Evolutionary conservation across 2,329 filamentous ascomycete species (phyloP).

Genomic region (Orbilia quercus): DNA sequence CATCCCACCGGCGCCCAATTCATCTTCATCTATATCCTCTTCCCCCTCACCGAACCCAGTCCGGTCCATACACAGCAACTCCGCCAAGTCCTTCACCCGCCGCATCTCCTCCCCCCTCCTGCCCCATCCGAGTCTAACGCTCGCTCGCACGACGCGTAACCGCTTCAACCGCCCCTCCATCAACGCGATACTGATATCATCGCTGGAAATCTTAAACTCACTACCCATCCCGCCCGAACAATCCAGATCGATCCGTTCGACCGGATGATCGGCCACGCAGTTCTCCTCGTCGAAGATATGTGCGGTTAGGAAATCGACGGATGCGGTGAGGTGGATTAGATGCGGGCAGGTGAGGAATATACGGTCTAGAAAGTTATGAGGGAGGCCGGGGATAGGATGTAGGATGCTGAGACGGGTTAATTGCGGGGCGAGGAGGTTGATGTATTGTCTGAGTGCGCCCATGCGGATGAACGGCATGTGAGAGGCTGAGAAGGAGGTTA

Average conservation of each 20-base stretch:
- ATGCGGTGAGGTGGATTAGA: slow-evolving; percentile 56
- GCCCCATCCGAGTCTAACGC: slow-evolving; percentile 57
- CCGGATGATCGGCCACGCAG: slow-evolving; percentile 57
- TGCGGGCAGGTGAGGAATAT: slow-evolving; percentile 58
- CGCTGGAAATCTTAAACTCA: slow-evolving; percentile 59
- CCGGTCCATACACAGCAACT: slow-evolving; percentile 57
- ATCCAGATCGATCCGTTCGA: slow-evolving; percentile 58
- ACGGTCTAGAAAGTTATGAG: slow-evolving; percentile 59
- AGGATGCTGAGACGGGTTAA: slow-evolving; percentile 58
- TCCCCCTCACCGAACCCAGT: slow-evolving; percentile 48
- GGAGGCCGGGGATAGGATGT: slow-evolving; percentile 59
- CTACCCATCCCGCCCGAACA: slow-evolving; percentile 58
- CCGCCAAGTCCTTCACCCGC: slow-evolving; percentile 57
- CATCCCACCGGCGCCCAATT: slow-evolving; percentile 20
- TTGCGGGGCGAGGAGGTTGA: slow-evolving; percentile 57
- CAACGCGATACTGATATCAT: slow-evolving; percentile 60
- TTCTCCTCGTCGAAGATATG: slow-evolving; percentile 60
- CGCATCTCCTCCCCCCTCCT: slow-evolving; percentile 41
- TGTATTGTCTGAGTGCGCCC: slow-evolving; percentile 51
- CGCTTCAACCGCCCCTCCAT: slow-evolving; percentile 58
- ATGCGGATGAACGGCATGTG: slow-evolving; percentile 59
- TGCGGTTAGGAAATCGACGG: slow-evolving; percentile 59
- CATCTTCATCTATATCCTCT: slow-evolving; percentile 42
- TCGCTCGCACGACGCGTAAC: slow-evolving; percentile 58
- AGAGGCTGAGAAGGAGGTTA: slow-evolving; percentile 57